Conservation (phyloP, 768 basidiomycete genomes). For the Rubroboletus pulcherrimus region DNA sequence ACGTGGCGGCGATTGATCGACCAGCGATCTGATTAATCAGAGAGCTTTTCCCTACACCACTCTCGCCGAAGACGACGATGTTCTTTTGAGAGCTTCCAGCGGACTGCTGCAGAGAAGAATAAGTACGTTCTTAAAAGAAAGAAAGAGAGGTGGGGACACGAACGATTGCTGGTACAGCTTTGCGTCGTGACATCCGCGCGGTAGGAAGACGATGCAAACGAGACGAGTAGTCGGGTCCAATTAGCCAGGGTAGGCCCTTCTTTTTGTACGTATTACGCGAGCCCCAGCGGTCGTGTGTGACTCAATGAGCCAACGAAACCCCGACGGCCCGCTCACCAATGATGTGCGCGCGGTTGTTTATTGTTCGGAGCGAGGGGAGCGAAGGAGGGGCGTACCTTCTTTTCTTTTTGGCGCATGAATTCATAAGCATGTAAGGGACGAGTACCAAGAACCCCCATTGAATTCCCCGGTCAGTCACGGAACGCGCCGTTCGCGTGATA, state of each 20-base stretch:
- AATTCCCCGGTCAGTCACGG: constrained; percentile 14
- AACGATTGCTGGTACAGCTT: constrained; percentile 10
- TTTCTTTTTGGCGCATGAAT: neutral
- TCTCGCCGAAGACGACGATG: constrained; percentile 28
- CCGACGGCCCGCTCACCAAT: constrained; percentile 19
- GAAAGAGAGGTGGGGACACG: constrained; percentile 7
- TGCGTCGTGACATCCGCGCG: constrained; percentile 24
- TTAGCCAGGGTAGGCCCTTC: constrained; percentile 2
- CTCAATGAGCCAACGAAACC: constrained; percentile 11
- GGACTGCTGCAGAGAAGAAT: constrained; percentile 6
- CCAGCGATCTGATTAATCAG: constrained; percentile 39
- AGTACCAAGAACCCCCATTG: neutral
- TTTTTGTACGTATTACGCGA: constrained; percentile 22
- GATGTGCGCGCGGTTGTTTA: neutral
- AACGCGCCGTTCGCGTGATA: constrained; percentile 12
- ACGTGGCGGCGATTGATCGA: constrained; percentile 36
- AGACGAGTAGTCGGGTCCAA: constrained; percentile 4
- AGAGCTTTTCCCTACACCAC: constrained; percentile 39
- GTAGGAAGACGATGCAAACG: constrained; percentile 10
- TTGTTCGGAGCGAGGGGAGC: constrained; percentile 8
- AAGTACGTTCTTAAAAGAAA: constrained; percentile 1
- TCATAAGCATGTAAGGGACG: constrained; percentile 5
- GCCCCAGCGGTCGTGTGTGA: constrained; percentile 1
- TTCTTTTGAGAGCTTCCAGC: constrained; percentile 17
- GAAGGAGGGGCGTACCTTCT: neutral